phyloP scores from a whole-genome alignment of 768 basidiomycete species.

The Pluteus cervinus region DNA sequence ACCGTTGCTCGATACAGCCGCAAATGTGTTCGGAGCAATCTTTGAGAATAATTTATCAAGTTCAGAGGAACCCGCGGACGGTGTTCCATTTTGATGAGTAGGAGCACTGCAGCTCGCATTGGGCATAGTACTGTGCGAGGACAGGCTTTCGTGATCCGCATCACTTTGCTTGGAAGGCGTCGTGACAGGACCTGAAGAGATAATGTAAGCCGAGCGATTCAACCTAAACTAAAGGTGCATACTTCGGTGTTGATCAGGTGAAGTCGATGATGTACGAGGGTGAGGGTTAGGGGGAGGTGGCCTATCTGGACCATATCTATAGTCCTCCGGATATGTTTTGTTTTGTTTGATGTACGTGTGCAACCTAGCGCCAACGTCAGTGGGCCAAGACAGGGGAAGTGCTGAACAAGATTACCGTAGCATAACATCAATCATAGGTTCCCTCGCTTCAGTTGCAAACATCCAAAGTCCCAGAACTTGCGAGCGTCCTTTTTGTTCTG shows the following conservation, averaged over 20 bases:
- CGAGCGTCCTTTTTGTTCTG: constrained; percentile 48
- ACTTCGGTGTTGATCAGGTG: constrained; percentile 12
- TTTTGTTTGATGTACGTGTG: constrained; percentile 64
- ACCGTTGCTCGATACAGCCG: background rate
- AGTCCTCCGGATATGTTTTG: constrained; percentile 65
- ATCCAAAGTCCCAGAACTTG: constrained; percentile 73
- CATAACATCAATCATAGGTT: constrained; percentile 68
- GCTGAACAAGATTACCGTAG: constrained; percentile 40
- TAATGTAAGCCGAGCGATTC: too few relatives aligned
- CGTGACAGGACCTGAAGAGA: too few relatives aligned
- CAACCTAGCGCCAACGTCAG: constrained; percentile 31
- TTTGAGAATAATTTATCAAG: constrained; percentile 45
- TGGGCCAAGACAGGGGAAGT: constrained; percentile 1
- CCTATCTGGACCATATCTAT: constrained; percentile 59
- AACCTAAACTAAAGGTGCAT: too few relatives aligned
- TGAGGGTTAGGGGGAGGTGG: constrained; percentile 53
- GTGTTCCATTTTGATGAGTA: too few relatives aligned
- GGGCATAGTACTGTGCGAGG: too few relatives aligned
- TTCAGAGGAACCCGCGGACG: constrained; percentile 29
- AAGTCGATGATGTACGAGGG: constrained; percentile 20
- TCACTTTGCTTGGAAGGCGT: too few relatives aligned
- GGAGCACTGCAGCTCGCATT: too few relatives aligned
- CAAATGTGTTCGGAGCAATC: constrained; percentile 19
- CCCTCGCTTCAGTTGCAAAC: constrained; percentile 60
- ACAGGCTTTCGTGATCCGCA: too few relatives aligned